Evolutionary conservation across 768 basidiomycete species (phyloP).

Genomic region (Tephrocybe rancida): DNA sequence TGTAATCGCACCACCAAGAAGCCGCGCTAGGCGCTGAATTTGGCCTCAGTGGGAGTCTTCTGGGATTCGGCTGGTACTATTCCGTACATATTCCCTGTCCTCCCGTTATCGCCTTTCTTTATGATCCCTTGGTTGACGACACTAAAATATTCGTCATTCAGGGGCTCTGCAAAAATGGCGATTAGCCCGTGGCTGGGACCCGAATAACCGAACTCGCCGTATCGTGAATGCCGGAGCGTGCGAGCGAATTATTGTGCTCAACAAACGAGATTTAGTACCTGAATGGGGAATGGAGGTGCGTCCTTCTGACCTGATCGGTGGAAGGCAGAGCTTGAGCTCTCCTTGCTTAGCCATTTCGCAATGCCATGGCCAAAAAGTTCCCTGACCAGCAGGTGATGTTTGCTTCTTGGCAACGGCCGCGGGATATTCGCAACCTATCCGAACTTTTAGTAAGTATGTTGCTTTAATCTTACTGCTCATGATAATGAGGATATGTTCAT

Average conservation of each 20-base stretch:
- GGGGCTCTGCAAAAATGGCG: slow-evolving; percentile 72
- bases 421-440: slow-evolving; percentile 66
- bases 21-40: not conserved
- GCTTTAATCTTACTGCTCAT: slow-evolving; percentile 14
- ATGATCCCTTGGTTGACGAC: not conserved
- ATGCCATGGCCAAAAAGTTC: slow-evolving; percentile 69
- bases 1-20: slow-evolving; percentile 2
- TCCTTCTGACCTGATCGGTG: slow-evolving; percentile 10
- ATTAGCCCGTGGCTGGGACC: slow-evolving; percentile 63
- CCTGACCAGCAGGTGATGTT: slow-evolving; percentile 72
- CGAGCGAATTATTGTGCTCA: slow-evolving; percentile 89
- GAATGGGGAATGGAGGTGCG: slow-evolving; percentile 85
- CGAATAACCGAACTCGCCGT: slow-evolving; percentile 40
- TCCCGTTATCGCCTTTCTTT: not conserved
- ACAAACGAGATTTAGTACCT: slow-evolving; percentile 91
- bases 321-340: slow-evolving; percentile 14
- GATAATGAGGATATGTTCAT: not conserved
- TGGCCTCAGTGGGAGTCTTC: not conserved
- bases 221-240: slow-evolving; percentile 50
- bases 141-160: slow-evolving; percentile 30
- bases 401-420: slow-evolving; percentile 68
- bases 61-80: not conserved
- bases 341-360: slow-evolving; percentile 64
- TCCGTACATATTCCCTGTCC: not conserved
- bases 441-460: slow-evolving; percentile 76